Evolutionary conservation across 2,329 filamentous ascomycete species (phyloP).

Genomic region (Fusarium siculi): DNA sequence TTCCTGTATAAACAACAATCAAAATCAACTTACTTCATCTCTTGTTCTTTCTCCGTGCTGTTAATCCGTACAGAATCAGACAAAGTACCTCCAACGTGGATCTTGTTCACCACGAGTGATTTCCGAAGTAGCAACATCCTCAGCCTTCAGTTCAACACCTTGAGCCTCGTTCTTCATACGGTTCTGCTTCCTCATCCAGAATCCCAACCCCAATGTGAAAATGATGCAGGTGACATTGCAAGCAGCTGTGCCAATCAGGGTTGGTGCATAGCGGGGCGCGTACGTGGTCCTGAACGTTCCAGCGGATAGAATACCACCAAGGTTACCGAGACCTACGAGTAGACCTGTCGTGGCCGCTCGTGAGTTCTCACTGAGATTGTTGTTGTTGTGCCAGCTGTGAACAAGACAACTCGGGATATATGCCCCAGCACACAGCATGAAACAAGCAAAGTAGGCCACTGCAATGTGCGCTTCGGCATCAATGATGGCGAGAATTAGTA

Average conservation of each 20-base stretch:
- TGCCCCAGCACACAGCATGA: constrained; percentile 56
- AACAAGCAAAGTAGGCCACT: constrained; percentile 62
- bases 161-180: not conserved
- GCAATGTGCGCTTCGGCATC: constrained; percentile 39
- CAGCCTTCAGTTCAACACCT: not conserved
- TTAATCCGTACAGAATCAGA: not conserved
- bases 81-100: not conserved
- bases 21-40: too few species aligned
- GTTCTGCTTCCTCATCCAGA: constrained; percentile 12
- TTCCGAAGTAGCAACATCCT: not conserved
- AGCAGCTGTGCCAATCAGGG: constrained; percentile 55
- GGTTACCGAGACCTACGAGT: constrained; percentile 59
- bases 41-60: too few species aligned
- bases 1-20: too few species aligned
- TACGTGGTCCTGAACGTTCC: constrained; percentile 60
- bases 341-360: constrained; percentile 60
- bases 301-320: constrained; percentile 58
- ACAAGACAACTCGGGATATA: constrained; percentile 61
- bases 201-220: constrained; percentile 27
- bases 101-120: not conserved
- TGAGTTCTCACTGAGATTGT: constrained; percentile 59
- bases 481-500: not conserved
- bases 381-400: constrained; percentile 63
- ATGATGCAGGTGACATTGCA: constrained; percentile 37
- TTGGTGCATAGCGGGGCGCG: constrained; percentile 60